phyloP scores from a whole-genome alignment of 2,329 filamentous ascomycete genomes.

The Colletotrichum sp. region DNA sequence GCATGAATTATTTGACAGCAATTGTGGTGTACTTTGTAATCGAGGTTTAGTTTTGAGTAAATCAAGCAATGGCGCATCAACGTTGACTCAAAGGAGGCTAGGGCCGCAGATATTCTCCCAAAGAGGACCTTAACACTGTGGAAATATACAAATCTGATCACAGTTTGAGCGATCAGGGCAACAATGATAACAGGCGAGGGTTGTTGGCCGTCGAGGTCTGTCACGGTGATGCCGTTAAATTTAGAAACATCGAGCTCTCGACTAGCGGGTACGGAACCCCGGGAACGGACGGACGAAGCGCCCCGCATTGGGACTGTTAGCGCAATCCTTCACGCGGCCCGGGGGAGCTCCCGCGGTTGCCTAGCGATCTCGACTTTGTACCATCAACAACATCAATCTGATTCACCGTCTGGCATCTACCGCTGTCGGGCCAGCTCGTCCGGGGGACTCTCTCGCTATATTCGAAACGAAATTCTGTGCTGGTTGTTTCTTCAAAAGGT shows the following conservation, averaged over 20 bases:
- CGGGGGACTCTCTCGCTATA: background rate
- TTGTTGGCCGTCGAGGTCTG: background rate
- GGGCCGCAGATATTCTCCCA: background rate
- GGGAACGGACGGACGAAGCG: background rate
- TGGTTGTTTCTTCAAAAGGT: background rate
- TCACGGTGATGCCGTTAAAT: background rate
- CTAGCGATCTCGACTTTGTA: background rate
- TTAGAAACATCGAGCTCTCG: background rate
- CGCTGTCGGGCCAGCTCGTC: fast-evolving
- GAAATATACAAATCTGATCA: background rate
- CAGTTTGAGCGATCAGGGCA: background rate
- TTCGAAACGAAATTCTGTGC: background rate
- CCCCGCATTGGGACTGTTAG: background rate
- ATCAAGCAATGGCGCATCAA: background rate
- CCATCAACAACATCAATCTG: background rate
- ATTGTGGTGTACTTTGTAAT: fast-evolving
- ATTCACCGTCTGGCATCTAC: background rate
- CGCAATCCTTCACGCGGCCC: background rate
- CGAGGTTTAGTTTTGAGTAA: background rate
- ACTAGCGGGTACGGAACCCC: background rate
- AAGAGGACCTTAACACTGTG: no score
- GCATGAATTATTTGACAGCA: background rate
- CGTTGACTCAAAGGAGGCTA: background rate
- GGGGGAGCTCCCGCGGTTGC: background rate
- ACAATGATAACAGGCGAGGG: fast-evolving